Evolutionary conservation across 495 filamentous ascomycete genomes (phyloP).

Genomic region (Hamigera avellanea): DNA sequence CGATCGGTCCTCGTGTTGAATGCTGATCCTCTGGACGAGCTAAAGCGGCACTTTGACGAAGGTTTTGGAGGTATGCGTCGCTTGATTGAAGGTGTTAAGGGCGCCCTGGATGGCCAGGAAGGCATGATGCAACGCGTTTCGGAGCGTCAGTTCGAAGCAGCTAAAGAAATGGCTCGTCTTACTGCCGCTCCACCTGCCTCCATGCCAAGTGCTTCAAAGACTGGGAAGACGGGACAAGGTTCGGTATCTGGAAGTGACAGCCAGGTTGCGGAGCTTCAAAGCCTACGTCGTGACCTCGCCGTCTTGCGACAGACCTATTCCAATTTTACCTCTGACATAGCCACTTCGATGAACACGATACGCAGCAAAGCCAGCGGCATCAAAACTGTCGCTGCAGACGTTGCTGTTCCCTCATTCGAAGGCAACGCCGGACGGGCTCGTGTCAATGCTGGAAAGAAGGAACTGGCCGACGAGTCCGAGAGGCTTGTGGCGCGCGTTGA

Average conservation of each 20-base stretch:
- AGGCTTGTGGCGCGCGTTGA: slow-evolving; percentile 83
- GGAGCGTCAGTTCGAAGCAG: slow-evolving; percentile 79
- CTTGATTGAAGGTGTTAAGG: slow-evolving; percentile 71
- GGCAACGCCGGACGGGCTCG: slow-evolving; percentile 69
- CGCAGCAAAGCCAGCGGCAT: slow-evolving; percentile 68
- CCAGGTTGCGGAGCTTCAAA: slow-evolving; percentile 68
- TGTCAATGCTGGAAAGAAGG: slow-evolving; percentile 75
- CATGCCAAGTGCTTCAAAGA: slow-evolving; percentile 12
- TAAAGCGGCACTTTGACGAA: slow-evolving; percentile 92
- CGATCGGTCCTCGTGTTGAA: slow-evolving; percentile 88
- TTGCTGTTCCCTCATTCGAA: slow-evolving; percentile 49
- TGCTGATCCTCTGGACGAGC: slow-evolving; percentile 88
- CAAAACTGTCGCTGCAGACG: slow-evolving; percentile 61
- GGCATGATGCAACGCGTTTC: slow-evolving; percentile 75
- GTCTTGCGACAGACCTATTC: slow-evolving; percentile 89
- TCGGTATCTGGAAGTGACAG: slow-evolving; percentile 25
- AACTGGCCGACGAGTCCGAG: slow-evolving; percentile 72
- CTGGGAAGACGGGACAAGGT: slow-evolving; percentile 6
- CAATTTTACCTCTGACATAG: slow-evolving; percentile 76
- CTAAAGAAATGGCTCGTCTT: slow-evolving; percentile 80
- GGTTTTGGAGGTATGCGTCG: slow-evolving; percentile 69
- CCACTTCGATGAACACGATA: slow-evolving; percentile 74
- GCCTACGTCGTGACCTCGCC: slow-evolving; percentile 79
- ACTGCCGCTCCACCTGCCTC: slow-evolving; percentile 50
- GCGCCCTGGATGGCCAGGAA: slow-evolving; percentile 68